Evolutionary conservation across 805 yeast species (phyloP).

Genomic region (Nematodospora valgi): DNA sequence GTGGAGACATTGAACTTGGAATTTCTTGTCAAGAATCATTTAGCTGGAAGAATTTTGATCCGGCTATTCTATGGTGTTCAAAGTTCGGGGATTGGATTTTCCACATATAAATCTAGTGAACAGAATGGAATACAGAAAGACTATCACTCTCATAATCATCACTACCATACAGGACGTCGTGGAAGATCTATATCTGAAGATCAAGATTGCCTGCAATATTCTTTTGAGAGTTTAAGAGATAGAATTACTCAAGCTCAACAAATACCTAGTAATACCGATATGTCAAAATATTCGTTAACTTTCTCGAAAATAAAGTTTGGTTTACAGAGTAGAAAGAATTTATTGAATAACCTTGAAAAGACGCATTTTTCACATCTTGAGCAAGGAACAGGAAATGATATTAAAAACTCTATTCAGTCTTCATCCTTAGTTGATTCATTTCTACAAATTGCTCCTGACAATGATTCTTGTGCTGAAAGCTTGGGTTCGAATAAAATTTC

Average conservation of each 20-base stretch:
- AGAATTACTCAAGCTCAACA: slow-evolving; percentile 19
- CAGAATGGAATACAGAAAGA: neutral
- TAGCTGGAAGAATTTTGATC: slow-evolving; percentile 31
- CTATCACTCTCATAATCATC: neutral
- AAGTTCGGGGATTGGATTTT: neutral
- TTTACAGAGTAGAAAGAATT: slow-evolving; percentile 20
- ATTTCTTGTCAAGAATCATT: slow-evolving; percentile 24
- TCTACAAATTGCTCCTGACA: slow-evolving; percentile 14
- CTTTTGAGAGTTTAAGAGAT: slow-evolving; percentile 34
- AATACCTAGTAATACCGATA: slow-evolving; percentile 9
- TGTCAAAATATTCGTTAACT: slow-evolving; percentile 30
- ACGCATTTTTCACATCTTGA: slow-evolving; percentile 1
- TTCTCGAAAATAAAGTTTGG: slow-evolving; percentile 34
- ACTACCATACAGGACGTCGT: slow-evolving; percentile 5
- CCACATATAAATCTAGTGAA: too few relatives aligned
- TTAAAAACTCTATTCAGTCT: slow-evolving; percentile 4
- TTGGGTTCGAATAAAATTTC: slow-evolving; percentile 3
- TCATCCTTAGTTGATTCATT: slow-evolving; percentile 17
- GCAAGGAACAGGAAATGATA: neutral
- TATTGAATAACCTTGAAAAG: neutral
- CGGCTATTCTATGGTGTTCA: slow-evolving; percentile 21
- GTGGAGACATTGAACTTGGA: slow-evolving; percentile 42
- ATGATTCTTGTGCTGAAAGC: slow-evolving; percentile 3
- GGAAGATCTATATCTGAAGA: slow-evolving; percentile 7
- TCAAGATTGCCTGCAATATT: slow-evolving; percentile 13